Conservation (phyloP, 306 rosid genomes). For the Cicer chorassanicum region DNA sequence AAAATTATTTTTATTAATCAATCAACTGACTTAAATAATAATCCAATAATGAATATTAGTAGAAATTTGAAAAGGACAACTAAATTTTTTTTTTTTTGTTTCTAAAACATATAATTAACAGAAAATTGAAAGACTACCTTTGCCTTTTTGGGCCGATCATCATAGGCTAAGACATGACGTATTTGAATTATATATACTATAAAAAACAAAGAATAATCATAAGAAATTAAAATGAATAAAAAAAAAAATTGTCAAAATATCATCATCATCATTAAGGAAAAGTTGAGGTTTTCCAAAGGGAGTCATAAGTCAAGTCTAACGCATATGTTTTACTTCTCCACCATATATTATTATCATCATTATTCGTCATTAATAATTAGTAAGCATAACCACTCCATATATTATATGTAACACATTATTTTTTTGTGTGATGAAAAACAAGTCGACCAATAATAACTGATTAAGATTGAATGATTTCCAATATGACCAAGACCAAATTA, state of each 20-base stretch:
- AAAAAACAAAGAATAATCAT: background rate
- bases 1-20: too few species aligned
- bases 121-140: background rate
- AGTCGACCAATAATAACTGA: conserved; percentile 45
- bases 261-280: conserved; percentile 34
- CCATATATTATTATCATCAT: background rate
- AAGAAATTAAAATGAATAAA: background rate
- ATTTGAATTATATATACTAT: background rate
- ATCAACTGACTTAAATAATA: too few species aligned
- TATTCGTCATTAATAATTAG: conserved; percentile 6
- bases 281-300: conserved; percentile 55
- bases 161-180: background rate
- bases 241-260: conserved; percentile 42
- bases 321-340: conserved; percentile 47
- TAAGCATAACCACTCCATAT: conserved; percentile 26
- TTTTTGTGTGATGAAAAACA: conserved; percentile 31
- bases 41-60: too few species aligned
- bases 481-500: conserved; percentile 42
- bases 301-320: conserved; percentile 55
- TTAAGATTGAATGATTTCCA: conserved; percentile 46
- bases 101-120: background rate
- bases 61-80: background rate
- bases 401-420: background rate
- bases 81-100: background rate
- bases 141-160: background rate